Evolutionary conservation across 2,329 filamentous ascomycete genomes (phyloP), one percentile per base, ranked within the genome.

Genomic region (Nemania sp.): DNA sequence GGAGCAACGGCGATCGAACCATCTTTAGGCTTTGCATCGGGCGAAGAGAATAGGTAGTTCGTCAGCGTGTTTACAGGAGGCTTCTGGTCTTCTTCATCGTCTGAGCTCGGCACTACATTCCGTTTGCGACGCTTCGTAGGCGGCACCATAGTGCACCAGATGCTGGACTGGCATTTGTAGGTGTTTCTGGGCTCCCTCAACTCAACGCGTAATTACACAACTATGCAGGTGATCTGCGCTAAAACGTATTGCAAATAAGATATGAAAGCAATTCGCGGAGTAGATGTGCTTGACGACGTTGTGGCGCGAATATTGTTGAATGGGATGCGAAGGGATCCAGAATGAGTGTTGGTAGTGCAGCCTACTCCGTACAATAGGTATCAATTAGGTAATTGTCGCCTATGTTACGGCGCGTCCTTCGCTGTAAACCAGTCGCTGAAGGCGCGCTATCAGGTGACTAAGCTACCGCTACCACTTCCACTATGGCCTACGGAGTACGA

Each of bases 101-200:
- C 76, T 48, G 79, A 79, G 58, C 71, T 71, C 46, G 77, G 74
- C 56, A 83, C 69, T 64, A 80, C 71, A 68, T 80, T 83, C 62
- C 78, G 80, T 75, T 77, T 81, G 62, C 79, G 80, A 69, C 83
- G 79, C 73, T 82, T 83, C 67, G 80, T 73, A 59, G 79, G 77
- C 71, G 80, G 80, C 65, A 79, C 78, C 81, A 84, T 84, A 49
- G 59, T 56, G 54, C 31, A 49, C 30, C 42, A 34, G 44, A 57
- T 37, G 56, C 24, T 44, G 51, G 46, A 50, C 53, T 60, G 57
- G 56, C 66, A 69, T 69, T 59, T 58, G 61, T 49, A 55, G 51
- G 28, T 37, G 23, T 22, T 34, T 41, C 17, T 41, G 14, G 23
- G n/a, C 15, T 20, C 6, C 2, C 19, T 40, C 5, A 42, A 45